These are phyloP conservation scores for Cyamopsis tetragonoloba DNA, from an alignment of 306 rosid species.

Conservation along the genomic window DNA sequence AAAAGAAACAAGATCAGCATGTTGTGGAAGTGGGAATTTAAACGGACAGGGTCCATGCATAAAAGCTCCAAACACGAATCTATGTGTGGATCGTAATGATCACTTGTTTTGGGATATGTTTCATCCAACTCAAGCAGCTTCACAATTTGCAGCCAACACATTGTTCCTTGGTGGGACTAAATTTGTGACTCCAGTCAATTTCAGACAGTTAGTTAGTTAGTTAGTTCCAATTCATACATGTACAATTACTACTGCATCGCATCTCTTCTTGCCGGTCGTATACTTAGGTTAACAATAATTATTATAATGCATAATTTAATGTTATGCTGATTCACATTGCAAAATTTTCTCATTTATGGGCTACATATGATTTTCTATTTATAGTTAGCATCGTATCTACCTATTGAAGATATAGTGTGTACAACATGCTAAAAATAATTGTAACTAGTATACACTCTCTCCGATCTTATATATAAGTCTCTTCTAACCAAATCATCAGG, in stretches of 20 bases:
- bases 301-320: neutral
- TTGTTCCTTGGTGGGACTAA: neutral
- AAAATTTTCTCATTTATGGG: neutral
- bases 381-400: too few relatives aligned
- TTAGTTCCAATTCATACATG: neutral
- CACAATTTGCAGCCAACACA: constrained; percentile 13
- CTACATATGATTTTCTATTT: too few relatives aligned
- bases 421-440: too few relatives aligned
- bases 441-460: too few relatives aligned
- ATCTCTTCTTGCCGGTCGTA: too few relatives aligned
- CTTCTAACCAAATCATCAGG: too few relatives aligned
- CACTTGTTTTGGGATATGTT: constrained; percentile 58
- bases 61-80: neutral
- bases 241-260: too few relatives aligned
- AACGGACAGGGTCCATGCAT: constrained; percentile 33
- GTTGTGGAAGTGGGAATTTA: constrained; percentile 46
- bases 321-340: neutral
- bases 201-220: constrained; percentile 21
- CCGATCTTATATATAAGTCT: too few relatives aligned
- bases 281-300: too few relatives aligned
- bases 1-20: constrained; percentile 32
- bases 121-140: constrained; percentile 43
- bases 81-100: constrained; percentile 20
- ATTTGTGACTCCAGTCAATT: constrained; percentile 33
- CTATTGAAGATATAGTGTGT: too few relatives aligned